Base-by-base conservation (phyloP, 2,329 filamentous ascomycete species). In the Pseudohalonectria lignicola region DNA sequence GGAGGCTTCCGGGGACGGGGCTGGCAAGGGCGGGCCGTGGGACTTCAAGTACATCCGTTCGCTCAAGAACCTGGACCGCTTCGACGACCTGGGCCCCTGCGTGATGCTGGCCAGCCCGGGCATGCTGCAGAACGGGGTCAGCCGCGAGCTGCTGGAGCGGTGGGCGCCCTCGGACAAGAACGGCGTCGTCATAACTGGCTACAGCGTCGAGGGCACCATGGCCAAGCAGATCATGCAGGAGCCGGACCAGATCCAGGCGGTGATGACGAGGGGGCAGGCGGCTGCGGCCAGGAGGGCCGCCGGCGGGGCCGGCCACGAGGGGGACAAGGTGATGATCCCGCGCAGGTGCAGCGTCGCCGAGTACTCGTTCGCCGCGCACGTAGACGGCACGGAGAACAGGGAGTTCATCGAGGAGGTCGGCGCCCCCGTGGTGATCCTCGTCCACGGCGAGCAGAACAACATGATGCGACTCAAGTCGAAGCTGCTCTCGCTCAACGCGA, bases 201-300 rank as follows among this genome's bases (percentile, higher is more conserved):
- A 98, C 63, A 95, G 87, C 43, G 90, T 98, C 7, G 92, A 98
- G 60, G 92, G 92, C 5, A 98, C 92, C 1, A 96, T 98, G 90
- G 92, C 87, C 4, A 90, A 94, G 59, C 79, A 92, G 50, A 85
- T 98, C 45, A 82, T 96, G 63, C 86, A 90, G 47, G 92, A 96
- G 55, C 92, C 92, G 0, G 88, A 95, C 43, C 81, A 87, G 51
- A 96, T 98, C 41, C 87, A 87, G 42, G 90, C 90, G 0, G 83
- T 96, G 51, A 96, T 94, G 80, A 86, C 80, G 31, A 71, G 82
- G 40, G 77, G 75, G 49, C 70, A 72, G 21, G 78, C 74, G 1
- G 75, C 72, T 2, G 74, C 78, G 31, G 17, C 26, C 16, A 71
- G 79, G 20, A 67, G 79, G 42, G 74, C 72, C 12, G 71, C 76